These are phyloP conservation scores for Brassica nigra DNA, from an alignment of 345 rosid species.

Conservation along the genomic window DNA sequence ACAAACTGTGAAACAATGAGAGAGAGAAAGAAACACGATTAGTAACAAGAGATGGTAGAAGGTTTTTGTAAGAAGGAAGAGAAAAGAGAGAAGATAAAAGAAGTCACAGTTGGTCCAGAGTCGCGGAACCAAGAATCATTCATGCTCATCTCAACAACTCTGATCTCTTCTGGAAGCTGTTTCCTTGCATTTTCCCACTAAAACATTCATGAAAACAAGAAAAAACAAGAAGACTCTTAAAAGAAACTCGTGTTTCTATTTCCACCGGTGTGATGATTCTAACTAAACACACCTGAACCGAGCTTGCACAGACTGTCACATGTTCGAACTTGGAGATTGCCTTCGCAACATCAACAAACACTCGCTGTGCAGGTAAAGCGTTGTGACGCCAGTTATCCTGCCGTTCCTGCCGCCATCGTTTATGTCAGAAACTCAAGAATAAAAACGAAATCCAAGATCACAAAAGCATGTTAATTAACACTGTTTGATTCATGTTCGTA, in stretches of 20 bases:
- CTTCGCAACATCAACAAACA: conserved; percentile 66
- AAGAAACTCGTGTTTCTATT: too few species aligned
- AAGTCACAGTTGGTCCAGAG: conserved; percentile 88
- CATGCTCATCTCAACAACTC: conserved; percentile 93
- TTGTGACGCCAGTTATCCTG: conserved; percentile 86
- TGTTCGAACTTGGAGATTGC: conserved; percentile 79
- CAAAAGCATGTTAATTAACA: not conserved
- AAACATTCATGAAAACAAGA: not conserved
- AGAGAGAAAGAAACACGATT: not conserved
- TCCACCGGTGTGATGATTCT: not conserved
- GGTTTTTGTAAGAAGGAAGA: not conserved
- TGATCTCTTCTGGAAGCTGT: conserved; percentile 66
- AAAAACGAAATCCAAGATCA: conserved; percentile 3
- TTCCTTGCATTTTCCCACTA: conserved; percentile 88
- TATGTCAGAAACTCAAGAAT: not conserved
- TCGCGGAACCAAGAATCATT: conserved; percentile 98
- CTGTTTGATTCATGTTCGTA: too few species aligned
- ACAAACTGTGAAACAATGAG: conserved; percentile 55
- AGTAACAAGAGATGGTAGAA: not conserved
- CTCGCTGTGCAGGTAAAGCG: conserved; percentile 61
- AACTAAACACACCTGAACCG: conserved; percentile 64
- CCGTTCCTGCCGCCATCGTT: conserved; percentile 65
- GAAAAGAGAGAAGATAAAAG: not conserved
- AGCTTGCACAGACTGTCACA: conserved; percentile 88
- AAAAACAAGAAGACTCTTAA: not conserved